Evolutionary conservation across 768 basidiomycete species (phyloP).

Genomic region (Trametes maxima): DNA sequence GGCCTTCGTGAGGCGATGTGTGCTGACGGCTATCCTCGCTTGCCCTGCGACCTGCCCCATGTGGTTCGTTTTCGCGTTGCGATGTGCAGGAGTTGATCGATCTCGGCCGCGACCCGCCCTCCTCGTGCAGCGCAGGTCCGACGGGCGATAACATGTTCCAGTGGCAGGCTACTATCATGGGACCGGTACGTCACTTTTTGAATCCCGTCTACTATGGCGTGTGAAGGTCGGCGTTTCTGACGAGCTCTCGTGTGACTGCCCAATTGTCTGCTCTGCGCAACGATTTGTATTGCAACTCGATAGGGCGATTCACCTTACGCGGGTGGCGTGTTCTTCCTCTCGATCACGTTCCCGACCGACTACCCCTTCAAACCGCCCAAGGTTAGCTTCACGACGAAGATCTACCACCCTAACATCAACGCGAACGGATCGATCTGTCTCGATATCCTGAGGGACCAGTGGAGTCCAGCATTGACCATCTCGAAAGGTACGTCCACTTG

Average conservation of each 20-base stretch:
- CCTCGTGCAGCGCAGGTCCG: constrained; percentile 98
- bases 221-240: constrained; percentile 12
- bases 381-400: constrained; percentile 99
- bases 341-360: constrained; percentile 92
- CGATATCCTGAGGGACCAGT: constrained; percentile 98
- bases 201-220: constrained; percentile 10
- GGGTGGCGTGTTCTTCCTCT: constrained; percentile 98
- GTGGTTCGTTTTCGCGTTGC: neutral
- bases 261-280: constrained; percentile 6
- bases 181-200: constrained; percentile 70
- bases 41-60: neutral
- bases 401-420: constrained; percentile 99
- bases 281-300: constrained; percentile 23
- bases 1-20: neutral
- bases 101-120: constrained; percentile 99
- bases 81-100: constrained; percentile 89
- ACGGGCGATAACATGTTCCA: constrained; percentile 98
- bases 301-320: constrained; percentile 98
- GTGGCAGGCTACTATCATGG: constrained; percentile 99
- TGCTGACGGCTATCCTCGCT: neutral
- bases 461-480: constrained; percentile 98
- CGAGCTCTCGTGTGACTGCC: constrained; percentile 3
- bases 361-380: constrained; percentile 99
- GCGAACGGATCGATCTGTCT: constrained; percentile 99
- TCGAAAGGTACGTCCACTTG: constrained; percentile 77